Percentiles rank a stretch among this genome's conserved stretches.
phyloP scores from a whole-genome alignment of 495 filamentous ascomycete species.

The Hypoxylon fuscum region DNA sequence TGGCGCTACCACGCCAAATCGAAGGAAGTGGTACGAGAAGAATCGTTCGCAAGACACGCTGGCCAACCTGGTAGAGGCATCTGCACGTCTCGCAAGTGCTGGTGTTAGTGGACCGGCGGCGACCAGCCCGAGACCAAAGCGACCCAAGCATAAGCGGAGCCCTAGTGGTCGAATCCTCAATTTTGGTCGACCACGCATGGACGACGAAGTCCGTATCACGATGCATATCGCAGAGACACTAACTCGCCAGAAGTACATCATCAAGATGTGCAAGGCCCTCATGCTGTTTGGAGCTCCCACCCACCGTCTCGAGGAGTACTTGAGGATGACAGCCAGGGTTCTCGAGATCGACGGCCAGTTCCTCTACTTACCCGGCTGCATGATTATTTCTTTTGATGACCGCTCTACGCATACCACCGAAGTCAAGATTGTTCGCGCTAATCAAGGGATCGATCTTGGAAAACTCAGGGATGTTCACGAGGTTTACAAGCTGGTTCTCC shows the following conservation, averaged over 20 bases:
- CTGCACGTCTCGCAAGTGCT: constrained; percentile 58
- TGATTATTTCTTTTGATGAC: constrained; percentile 97
- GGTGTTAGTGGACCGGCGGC: constrained; percentile 47
- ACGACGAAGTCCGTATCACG: constrained; percentile 82
- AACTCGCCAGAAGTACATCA: constrained; percentile 81
- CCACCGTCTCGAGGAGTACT: constrained; percentile 80
- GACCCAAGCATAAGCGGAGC: constrained; percentile 48
- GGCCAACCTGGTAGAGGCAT: constrained; percentile 66
- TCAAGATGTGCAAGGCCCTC: constrained; percentile 84
- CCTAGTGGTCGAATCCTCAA: constrained; percentile 51
- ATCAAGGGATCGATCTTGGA: constrained; percentile 84
- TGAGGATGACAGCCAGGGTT: constrained; percentile 88
- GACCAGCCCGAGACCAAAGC: constrained; percentile 52
- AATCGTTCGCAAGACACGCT: constrained; percentile 58
- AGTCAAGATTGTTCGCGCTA: constrained; percentile 82
- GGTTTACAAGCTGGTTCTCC: constrained; percentile 93
- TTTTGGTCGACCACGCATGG: constrained; percentile 49
- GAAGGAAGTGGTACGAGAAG: constrained; percentile 69
- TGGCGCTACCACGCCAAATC: constrained; percentile 64
- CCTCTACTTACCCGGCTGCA: constrained; percentile 90
- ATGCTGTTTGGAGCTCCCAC: constrained; percentile 87
- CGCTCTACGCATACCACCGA: constrained; percentile 88
- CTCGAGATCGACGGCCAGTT: constrained; percentile 93
- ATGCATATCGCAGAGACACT: constrained; percentile 88
- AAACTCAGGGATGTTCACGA: constrained; percentile 85